Conservation (phyloP, 163 green algal genomes). For the Chlamydomonas reinhardtii region DNA sequence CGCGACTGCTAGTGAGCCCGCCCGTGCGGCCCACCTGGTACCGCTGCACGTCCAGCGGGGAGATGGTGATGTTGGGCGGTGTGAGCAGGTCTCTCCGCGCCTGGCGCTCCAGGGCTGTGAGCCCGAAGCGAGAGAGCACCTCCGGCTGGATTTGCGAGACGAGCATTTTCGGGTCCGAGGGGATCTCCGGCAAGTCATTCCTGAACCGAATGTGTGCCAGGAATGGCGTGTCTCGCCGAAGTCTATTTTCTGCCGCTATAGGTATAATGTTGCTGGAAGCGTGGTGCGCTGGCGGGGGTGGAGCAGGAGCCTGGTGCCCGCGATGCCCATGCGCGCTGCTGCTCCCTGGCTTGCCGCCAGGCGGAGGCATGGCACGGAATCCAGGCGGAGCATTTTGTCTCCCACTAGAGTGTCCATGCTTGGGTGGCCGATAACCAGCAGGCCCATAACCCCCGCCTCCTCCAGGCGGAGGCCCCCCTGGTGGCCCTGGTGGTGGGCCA, state of each 20-base stretch:
- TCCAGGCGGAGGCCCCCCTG: background rate
- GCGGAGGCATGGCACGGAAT: slow-evolving; percentile 6
- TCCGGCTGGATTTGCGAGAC: slow-evolving; percentile 65
- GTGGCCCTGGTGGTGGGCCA: background rate
- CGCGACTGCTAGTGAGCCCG: no score
- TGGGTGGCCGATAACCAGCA: slow-evolving; percentile 22
- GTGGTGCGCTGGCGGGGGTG: background rate
- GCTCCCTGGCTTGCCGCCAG: background rate
- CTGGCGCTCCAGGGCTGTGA: slow-evolving; percentile 76
- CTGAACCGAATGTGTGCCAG: slow-evolving; percentile 83
- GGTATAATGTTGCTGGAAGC: slow-evolving; percentile 10
- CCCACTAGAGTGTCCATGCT: background rate
- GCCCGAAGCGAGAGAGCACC: slow-evolving; percentile 69
- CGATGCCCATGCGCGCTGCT: slow-evolving; percentile 11
- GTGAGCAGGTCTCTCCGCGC: slow-evolving; percentile 73
- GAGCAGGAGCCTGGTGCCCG: slow-evolving; percentile 1
- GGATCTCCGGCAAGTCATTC: slow-evolving; percentile 88
- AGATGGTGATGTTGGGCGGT: slow-evolving; percentile 75
- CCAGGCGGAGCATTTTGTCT: slow-evolving; percentile 13
- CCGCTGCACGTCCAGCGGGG: slow-evolving; percentile 72
- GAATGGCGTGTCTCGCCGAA: slow-evolving; percentile 83
- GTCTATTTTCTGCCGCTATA: slow-evolving; percentile 56
- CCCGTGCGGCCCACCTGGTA: slow-evolving; percentile 59
- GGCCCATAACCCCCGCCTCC: background rate
- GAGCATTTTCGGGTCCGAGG: slow-evolving; percentile 86